Evolutionary conservation across 1,284 basidiomycete genomes (phyloP).

Genomic region (Ceratobasidium sp.): DNA sequence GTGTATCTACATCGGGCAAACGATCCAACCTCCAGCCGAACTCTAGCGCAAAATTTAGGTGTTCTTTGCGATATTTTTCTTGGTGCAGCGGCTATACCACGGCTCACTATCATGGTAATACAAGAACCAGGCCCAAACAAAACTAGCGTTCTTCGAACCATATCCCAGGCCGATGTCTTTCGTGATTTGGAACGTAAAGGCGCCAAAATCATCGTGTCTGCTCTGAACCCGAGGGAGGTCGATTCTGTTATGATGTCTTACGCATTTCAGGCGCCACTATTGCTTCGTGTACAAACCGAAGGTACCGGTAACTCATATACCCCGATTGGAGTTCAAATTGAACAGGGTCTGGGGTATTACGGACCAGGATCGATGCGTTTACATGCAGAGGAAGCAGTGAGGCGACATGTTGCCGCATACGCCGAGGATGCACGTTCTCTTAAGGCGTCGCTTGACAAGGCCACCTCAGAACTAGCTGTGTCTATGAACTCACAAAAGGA

Average conservation of each 20-base stretch:
- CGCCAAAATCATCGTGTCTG: no score
- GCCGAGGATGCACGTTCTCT: not conserved
- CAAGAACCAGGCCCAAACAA: not conserved
- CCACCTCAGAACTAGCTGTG: no score
- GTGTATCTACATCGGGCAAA: constrained; percentile 10
- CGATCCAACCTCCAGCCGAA: not conserved
- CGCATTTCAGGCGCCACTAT: not conserved
- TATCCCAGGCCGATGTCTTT: no score
- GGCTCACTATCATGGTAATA: constrained; percentile 12
- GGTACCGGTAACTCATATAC: not conserved
- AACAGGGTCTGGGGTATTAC: not conserved
- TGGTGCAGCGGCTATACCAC: not conserved
- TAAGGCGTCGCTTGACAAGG: not conserved
- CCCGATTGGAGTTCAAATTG: not conserved
- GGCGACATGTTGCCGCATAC: not conserved
- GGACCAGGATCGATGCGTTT: not conserved
- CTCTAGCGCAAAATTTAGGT: not conserved
- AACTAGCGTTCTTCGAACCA: no score
- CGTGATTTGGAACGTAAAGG: no score
- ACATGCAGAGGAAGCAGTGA: not conserved
- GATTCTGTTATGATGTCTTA: no score
- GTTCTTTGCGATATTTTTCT: constrained; percentile 11
- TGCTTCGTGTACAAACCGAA: not conserved
- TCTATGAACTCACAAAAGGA: no score
- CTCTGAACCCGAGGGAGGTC: no score